Conservation (phyloP, 805 yeast species). For the Candida sanyiensis region DNA sequence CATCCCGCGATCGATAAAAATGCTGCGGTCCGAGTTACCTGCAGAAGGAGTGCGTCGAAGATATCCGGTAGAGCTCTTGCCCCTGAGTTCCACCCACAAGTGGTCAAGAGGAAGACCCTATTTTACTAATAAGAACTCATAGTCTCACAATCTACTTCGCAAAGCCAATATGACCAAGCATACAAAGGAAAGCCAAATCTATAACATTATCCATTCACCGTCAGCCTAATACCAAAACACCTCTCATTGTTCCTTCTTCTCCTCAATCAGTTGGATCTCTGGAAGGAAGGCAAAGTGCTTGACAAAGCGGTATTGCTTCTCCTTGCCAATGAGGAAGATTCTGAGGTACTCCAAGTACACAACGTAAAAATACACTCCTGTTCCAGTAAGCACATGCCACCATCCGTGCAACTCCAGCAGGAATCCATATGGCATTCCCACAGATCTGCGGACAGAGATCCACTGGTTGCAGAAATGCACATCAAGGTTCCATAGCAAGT, state of each 20-base stretch:
- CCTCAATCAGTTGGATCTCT: constrained; percentile 24
- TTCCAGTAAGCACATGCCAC: constrained; percentile 91
- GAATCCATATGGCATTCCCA: constrained; percentile 83
- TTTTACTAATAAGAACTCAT: no score
- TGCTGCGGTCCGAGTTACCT: no score
- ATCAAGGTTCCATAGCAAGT: constrained; percentile 83
- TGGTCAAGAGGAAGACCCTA: no score
- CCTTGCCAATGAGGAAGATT: constrained; percentile 54
- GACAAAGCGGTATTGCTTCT: constrained; percentile 47
- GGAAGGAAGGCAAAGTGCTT: constrained; percentile 59
- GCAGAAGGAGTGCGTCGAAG: no score
- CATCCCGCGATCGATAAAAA: no score
- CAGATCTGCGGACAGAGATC: constrained; percentile 49
- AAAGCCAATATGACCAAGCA: no score
- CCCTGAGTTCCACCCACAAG: no score
- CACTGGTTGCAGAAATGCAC: constrained; percentile 67
- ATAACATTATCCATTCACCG: no score
- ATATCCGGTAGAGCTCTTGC: no score
- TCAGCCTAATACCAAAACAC: no score
- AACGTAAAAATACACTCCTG: constrained; percentile 82
- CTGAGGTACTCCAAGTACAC: constrained; percentile 74
- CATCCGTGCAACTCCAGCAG: constrained; percentile 90
- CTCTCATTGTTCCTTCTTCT: constrained; percentile 1
- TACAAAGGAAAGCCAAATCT: background rate
- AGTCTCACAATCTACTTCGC: no score